Evolutionary conservation across 805 yeast species (phyloP).

Genomic region (Schwanniomyces sp.): DNA sequence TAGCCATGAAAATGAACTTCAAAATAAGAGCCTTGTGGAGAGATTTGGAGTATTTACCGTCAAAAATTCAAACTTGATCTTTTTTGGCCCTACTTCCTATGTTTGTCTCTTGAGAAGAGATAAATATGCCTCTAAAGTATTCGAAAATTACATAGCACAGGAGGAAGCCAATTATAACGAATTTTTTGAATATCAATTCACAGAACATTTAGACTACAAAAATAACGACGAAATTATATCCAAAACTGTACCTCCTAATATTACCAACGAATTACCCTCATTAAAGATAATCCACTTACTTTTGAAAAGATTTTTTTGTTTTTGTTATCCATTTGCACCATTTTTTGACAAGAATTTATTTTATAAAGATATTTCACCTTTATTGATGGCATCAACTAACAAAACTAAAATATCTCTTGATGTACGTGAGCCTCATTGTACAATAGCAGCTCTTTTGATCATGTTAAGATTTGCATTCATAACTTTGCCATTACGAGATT

Average conservation of each 20-base stretch:
- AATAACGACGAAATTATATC: neutral
- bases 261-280: constrained; percentile 30
- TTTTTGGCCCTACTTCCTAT: constrained; percentile 10
- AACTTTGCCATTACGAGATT: constrained; percentile 24
- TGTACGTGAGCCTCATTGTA: constrained; percentile 6
- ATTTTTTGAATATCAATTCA: neutral
- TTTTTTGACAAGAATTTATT: constrained; percentile 48
- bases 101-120: constrained; percentile 4
- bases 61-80: constrained; percentile 5
- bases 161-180: constrained; percentile 2
- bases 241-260: neutral
- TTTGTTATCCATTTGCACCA: constrained; percentile 46
- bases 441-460: constrained; percentile 36
- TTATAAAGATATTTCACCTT: constrained; percentile 33
- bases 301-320: constrained; percentile 47
- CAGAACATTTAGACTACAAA: neutral
- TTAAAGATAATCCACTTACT: constrained; percentile 36
- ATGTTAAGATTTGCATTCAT: constrained; percentile 43
- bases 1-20: neutral
- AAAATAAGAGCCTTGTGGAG: neutral
- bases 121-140: constrained; percentile 2
- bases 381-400: constrained; percentile 13
- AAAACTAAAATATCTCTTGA: neutral
- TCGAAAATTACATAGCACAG: neutral
- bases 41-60: constrained; percentile 4